Evolutionary conservation across 768 basidiomycete genomes (phyloP), one percentile per base, ranked within the genome.

Genomic region (Lactarius vividus): DNA sequence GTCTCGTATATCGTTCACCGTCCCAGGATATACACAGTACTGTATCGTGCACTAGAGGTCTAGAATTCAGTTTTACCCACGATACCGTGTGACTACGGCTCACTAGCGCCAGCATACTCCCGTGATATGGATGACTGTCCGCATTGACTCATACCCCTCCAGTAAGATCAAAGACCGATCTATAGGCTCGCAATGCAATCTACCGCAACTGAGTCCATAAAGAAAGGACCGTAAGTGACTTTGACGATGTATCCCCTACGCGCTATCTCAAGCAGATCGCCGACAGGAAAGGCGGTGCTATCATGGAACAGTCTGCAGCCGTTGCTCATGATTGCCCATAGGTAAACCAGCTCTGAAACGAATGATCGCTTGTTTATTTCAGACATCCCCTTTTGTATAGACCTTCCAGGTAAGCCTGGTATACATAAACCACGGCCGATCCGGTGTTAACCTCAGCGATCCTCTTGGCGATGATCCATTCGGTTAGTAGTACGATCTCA

Each of bases 181-280:
- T 13, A 23, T 49, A 49, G 46, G 26, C 54, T 52, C 20, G 29
- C 16, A 23, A 54, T 59, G 58, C 37, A 39, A 6, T 42, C 63
- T 23, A 58, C 56, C 6, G 16, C 63, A 29, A 8, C 23, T 11
- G 49, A 18, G 44, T 46, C 44, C 44, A 46, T 11, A 46, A 23
- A n/a, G 3, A 40, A 59, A 20, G n/a, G 18, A 6, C 53, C 35
- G 60, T 61, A 20, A 28, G 63, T 64, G n/a, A 7, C 56, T 40
- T 44, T 44, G 42, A 44, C 20, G 18, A 18, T 16, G 11, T 28
- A 7, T 39, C 23, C 37, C 10, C 39, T 29, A 40, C 29, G 16
- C 11, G 26, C 10, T 46, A 18, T 63, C 23, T 16, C 10, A 33
- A n/a, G 26, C 44, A 3, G 23, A 49, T 54, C 39, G 1, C 18